Conservation (phyloP, 2,329 filamentous ascomycete species). For the Fusarium pseudocircinatum region DNA sequence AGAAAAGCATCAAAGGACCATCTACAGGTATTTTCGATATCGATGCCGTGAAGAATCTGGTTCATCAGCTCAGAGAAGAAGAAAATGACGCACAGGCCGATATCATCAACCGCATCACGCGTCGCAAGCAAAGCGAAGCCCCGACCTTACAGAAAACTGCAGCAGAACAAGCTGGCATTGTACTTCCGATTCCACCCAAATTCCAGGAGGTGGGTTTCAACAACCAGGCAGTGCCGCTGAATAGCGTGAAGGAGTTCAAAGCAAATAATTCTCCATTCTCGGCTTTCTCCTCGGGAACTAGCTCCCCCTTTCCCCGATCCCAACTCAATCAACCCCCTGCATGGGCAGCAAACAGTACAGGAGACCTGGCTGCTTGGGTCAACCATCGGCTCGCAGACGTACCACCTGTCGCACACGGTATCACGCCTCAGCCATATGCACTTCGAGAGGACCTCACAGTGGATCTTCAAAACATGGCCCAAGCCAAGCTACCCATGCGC, state of each 20-base stretch:
- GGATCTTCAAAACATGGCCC: conserved; percentile 20
- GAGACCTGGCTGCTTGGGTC: conserved; percentile 5
- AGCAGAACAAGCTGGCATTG: not conserved
- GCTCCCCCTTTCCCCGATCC: conserved; percentile 8
- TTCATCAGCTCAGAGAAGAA: not conserved
- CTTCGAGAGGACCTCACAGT: conserved; percentile 26
- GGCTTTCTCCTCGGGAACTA: conserved; percentile 3
- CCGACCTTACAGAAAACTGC: conserved; percentile 18
- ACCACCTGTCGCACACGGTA: conserved; percentile 9
- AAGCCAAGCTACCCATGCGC: not conserved
- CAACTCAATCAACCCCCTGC: not conserved
- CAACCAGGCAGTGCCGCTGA: conserved; percentile 11
- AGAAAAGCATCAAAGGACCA: conserved; percentile 6
- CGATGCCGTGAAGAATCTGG: conserved; percentile 7
- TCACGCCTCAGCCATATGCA: conserved; percentile 37
- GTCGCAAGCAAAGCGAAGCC: not conserved
- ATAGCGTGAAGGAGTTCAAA: not conserved
- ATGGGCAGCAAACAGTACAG: conserved; percentile 11
- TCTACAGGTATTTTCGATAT: conserved; percentile 28
- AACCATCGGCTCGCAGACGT: conserved; percentile 6
- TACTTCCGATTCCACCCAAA: conserved; percentile 17
- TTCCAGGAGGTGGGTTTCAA: conserved; percentile 19
- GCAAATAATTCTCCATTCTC: not conserved
- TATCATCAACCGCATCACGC: not conserved
- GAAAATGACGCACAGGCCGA: not conserved